These are phyloP conservation scores for Phaeosphaeriaceae sp. DNA, from an alignment of 2,329 filamentous ascomycete species.

Conservation along the genomic window DNA sequence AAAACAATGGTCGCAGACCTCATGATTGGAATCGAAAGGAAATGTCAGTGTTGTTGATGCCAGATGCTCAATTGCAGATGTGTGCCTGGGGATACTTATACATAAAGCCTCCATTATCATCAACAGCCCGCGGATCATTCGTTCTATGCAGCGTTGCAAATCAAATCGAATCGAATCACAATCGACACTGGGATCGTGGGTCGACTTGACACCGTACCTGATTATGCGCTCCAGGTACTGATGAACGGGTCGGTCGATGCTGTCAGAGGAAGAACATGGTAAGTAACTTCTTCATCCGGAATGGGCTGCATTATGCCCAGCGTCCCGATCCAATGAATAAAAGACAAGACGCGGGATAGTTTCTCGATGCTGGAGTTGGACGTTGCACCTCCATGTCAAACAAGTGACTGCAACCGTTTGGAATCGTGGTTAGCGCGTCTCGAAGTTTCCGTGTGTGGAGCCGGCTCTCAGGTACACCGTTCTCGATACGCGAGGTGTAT, in stretches of 20 bases:
- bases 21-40: not conserved
- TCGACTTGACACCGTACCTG: not conserved
- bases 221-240: not conserved
- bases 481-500: not conserved
- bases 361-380: not conserved
- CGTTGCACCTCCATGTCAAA: not conserved
- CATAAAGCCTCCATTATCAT: not conserved
- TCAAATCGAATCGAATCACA: not conserved
- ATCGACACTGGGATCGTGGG: not conserved
- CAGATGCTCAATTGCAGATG: not conserved
- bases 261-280: not conserved
- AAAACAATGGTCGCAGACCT: not conserved
- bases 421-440: not conserved
- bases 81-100: slow-evolving; percentile 1
- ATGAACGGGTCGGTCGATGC: not conserved
- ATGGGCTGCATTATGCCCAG: not conserved
- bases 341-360: not conserved
- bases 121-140: not conserved
- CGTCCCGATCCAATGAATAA: not conserved
- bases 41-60: not conserved
- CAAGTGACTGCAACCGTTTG: not conserved
- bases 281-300: not conserved
- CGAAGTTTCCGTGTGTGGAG: not conserved
- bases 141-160: not conserved
- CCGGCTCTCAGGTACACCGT: not conserved